phyloP scores from a whole-genome alignment of 2,329 filamentous ascomycete genomes.

The Leptographium radiaticola region DNA sequence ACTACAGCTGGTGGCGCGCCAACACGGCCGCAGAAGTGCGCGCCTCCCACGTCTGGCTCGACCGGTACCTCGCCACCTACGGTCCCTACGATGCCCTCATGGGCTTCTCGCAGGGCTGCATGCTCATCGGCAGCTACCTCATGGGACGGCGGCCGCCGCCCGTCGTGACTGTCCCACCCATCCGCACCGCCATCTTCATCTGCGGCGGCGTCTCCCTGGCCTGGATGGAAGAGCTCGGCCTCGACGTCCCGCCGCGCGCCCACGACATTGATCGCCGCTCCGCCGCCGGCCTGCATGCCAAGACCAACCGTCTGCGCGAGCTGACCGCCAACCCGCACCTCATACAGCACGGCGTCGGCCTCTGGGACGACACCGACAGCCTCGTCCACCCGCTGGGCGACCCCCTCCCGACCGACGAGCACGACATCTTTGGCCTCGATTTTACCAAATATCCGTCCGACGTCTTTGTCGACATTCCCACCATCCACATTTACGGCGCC shows the following conservation, averaged over 20 bases:
- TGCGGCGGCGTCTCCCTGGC: conserved; percentile 24
- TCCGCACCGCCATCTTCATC: conserved; percentile 24
- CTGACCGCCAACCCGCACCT: conserved; percentile 14
- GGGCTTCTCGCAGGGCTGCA: conserved; percentile 26
- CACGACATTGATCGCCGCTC: conserved; percentile 17
- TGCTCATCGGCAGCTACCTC: conserved; percentile 25
- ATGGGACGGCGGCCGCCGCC: conserved; percentile 23
- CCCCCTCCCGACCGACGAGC: conserved; percentile 13
- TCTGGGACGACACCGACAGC: conserved; percentile 21
- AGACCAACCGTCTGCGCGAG: conserved; percentile 15
- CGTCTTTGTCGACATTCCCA: conserved; percentile 20
- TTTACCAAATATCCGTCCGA: conserved; percentile 19
- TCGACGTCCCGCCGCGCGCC: conserved; percentile 19
- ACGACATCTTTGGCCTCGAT: conserved; percentile 22
- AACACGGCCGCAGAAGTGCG: conserved; percentile 18
- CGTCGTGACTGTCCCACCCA: conserved; percentile 8
- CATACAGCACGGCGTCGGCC: conserved; percentile 16
- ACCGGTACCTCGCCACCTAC: conserved; percentile 18
- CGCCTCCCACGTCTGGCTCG: conserved; percentile 22
- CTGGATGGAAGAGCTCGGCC: conserved; percentile 21
- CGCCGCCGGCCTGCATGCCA: conserved; percentile 13
- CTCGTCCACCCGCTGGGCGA: conserved; percentile 18
- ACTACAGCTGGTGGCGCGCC: conserved; percentile 19
- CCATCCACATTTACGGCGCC: conserved; percentile 22
- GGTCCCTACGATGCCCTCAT: conserved; percentile 23